Percentiles rank a stretch among this genome's conserved stretches.
Conservation (phyloP, 768 basidiomycete genomes). For the Termitomyces sp. region DNA sequence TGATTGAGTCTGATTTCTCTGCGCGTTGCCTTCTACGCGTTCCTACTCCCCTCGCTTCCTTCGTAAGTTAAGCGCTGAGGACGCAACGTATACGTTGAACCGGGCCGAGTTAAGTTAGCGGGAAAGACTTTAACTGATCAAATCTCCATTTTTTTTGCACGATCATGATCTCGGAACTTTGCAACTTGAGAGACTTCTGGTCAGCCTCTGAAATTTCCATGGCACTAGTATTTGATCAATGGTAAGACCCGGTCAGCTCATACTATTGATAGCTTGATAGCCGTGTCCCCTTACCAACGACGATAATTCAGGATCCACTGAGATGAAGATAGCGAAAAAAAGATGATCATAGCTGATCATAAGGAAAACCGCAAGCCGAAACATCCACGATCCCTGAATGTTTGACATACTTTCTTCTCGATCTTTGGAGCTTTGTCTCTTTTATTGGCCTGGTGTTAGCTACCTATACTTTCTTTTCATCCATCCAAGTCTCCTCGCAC, state of each 20-base stretch:
- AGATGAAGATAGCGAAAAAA: neutral
- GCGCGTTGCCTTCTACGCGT: too few species aligned
- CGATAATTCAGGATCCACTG: neutral
- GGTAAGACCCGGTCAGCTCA: neutral
- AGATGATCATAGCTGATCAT: neutral
- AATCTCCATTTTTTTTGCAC: too few species aligned
- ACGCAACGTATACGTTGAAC: too few species aligned
- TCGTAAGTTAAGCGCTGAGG: too few species aligned
- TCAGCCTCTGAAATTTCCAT: too few species aligned
- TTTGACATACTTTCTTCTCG: neutral
- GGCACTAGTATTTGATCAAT: too few species aligned
- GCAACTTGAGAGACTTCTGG: too few species aligned
- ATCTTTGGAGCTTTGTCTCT: neutral
- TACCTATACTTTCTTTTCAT: neutral
- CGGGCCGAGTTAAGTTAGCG: too few species aligned
- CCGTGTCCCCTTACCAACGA: neutral
- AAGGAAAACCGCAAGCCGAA: neutral
- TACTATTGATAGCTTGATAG: neutral
- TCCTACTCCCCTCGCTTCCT: too few species aligned
- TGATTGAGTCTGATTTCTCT: too few species aligned
- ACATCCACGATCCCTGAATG: neutral
- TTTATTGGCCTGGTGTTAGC: neutral
- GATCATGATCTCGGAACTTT: too few species aligned
- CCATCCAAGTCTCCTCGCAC: neutral
- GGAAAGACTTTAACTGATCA: too few species aligned